Base-by-base conservation (phyloP, 1,284 basidiomycete species). In the Pseudozyma pruni region DNA sequence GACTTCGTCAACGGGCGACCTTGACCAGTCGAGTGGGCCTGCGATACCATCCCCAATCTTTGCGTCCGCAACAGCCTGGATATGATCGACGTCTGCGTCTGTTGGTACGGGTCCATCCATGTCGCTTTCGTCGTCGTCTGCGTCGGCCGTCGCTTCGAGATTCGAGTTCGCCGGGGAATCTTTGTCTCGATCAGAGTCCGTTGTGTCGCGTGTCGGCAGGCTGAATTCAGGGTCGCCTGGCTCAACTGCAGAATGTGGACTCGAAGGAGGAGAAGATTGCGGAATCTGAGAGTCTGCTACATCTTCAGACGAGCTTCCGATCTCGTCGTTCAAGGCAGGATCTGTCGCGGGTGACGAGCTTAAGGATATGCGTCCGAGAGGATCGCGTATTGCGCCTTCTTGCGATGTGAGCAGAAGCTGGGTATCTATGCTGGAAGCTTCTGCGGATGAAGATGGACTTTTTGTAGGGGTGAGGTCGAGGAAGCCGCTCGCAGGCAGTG, bases 331-430 rank as follows among this genome's bases (percentile, higher is more conserved):
- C 4, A 43, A 22, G 4, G 31, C 43, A 8, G 39, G 48, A 10
- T 7, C 22, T 4, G 19, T 23, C 0, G 51, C 37, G 6, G 51
- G 51, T 2, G 54, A 53, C 16, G 46, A 40, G 9, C 11, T 11
- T 22, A 25, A 14, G 4, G 17, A 34, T 17, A 40, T 56, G 25
- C 55, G 66, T 9, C 35, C 43, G n/a, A 56, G 51, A 3, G 66
- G 63, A 32, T 70, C 55, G 9, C 60, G 66, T 27, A 70, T 63
- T 3, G 55, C 55, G 14, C 59, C 66, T 49, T 70, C 55, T n/a
- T 60, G 62, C 22, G 39, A 43, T 0, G 43, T 16, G 5, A 49
- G 40, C 14, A 46, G 39, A 19, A 22, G 33, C 8, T 23, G 43
- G 20, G 44, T 32, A 47, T 47, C 27, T 38, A 29, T 8, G 25